Base-by-base conservation (phyloP, 306 rosid genomes). In the Biancaea sappan region DNA sequence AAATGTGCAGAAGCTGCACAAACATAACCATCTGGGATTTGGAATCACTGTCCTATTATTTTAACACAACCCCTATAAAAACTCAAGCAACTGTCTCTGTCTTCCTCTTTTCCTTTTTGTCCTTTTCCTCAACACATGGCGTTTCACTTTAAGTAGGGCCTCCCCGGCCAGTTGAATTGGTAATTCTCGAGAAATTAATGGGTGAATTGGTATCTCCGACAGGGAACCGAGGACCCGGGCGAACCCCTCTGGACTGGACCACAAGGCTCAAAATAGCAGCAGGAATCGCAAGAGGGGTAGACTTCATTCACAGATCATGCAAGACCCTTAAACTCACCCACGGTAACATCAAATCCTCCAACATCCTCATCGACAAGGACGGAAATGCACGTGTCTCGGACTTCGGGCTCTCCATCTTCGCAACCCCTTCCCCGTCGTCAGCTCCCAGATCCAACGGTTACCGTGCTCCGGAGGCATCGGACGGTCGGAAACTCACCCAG, bases 161-260 rank as follows among this genome's bases (percentile, higher is more conserved):
- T 12, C 4, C 6, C 16, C 47, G n/a, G n/a, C n/a, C n/a, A n/a
- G n/a, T n/a, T n/a, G n/a, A n/a, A n/a, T n/a, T n/a, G n/a, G 83
- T 80, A 75, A 72, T 71, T 80, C n/a, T 12, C 11, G 11, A 2
- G 26, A 86, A 65, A 6, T 6, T 75, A 35, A 74, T 53, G 79
- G 63, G 66, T 70, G 34, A 71, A 25, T 62, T 58, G 50, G 24
- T 60, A 47, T 14, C 1, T 28, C 26, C 8, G 15, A 65, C 87
- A 94, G 98, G 97, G 16, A 94, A 94, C 86, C 71, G 98, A 50
- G 98, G 98, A 32, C 98, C 98, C 0, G 97, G 98, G 18, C 58
- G 98, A 73, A 91, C 90, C 79, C 97, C 98, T 43, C 69, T 94
- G 79, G 96, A 94, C 77, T 94, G 98, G 98, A 90, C 96, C 78